Conservation (phyloP, 1,284 basidiomycete genomes). For the Somion occarium region DNA sequence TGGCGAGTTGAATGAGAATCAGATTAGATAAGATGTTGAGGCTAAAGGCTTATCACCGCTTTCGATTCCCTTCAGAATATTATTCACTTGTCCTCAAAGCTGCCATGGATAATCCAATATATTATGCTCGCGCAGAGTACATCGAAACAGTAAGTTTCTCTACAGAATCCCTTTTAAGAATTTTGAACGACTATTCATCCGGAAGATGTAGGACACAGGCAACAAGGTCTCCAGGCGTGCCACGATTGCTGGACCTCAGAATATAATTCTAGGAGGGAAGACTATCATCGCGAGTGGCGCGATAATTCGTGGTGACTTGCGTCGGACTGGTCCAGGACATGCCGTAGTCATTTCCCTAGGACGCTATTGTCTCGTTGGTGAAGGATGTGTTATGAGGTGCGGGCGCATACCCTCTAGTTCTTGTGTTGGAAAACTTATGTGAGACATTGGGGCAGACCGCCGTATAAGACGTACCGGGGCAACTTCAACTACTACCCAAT, state of each 20-base stretch:
- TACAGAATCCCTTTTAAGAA: neutral
- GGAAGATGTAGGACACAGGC: constrained; percentile 28
- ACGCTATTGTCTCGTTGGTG: constrained; percentile 88
- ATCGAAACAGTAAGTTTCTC: constrained; percentile 66
- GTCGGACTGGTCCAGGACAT: constrained; percentile 80
- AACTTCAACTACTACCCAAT: constrained; percentile 98
- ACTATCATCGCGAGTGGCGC: constrained; percentile 89
- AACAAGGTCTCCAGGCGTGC: constrained; percentile 88
- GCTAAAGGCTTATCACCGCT: no score
- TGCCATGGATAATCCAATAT: constrained; percentile 63
- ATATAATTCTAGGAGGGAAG: constrained; percentile 97
- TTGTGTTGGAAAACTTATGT: no score
- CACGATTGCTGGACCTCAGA: constrained; percentile 91
- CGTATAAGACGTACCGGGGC: constrained; percentile 87
- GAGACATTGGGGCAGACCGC: constrained; percentile 43
- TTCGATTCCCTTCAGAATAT: no score
- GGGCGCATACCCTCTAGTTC: constrained; percentile 15
- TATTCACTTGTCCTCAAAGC: no score
- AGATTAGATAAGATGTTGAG: no score
- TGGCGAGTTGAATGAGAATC: no score
- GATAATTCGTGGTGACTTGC: constrained; percentile 86
- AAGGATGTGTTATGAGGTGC: constrained; percentile 85
- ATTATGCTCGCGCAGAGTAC: constrained; percentile 73
- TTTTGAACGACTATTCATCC: neutral
- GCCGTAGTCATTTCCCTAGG: constrained; percentile 92